Base-by-base conservation (phyloP, 1,139 yeast genomes). In the Debaryomyces sp. region DNA sequence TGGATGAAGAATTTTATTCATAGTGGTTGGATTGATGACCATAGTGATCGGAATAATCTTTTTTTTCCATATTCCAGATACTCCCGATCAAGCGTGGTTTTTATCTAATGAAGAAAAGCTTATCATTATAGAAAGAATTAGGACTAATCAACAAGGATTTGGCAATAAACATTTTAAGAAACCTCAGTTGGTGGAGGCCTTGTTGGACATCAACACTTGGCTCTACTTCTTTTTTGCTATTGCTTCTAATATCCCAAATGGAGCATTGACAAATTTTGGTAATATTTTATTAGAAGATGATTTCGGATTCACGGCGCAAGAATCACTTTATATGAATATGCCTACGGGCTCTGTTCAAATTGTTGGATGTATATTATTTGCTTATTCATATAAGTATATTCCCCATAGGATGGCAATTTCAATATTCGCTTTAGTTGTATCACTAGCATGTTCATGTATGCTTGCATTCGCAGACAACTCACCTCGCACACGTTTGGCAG, bases 141-240 rank as follows among this genome's bases (percentile, higher is more conserved):
- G 66, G 54, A 47, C 48, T 2, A 67, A 65, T 47, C 62, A 66
- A 43, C 77, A 82, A 55, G 85, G 86, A 8, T 79, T 81, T 50
- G 85, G 85, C 44, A 78, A 79, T 54, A 74, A 71, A 51, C 68
- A 69, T 41, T 73, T 82, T 65, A 83, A 84, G 54, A 67, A 62
- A 60, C 63, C 79, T 48, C 89, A 85, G 59, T 68, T 81, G 39
- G 62, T 60, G 10, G 81, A 83, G 55, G 81, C 87, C 1, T 71
- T 82, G 62, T 55, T 52, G 2, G 81, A 77, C 53, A 32, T 60
- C 35, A 67, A 67, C 44, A 71, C 76, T 8, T 75, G 73, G 68
- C 46, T 82, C 17, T 76, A 75, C 54, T 52, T 63, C 38, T 24
- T 63, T 8, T 61, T 56, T 50, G 66, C 64, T 2, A 35, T 66